A percentile compares a stretch with the other conserved stretches of the same genome.
These are phyloP conservation scores for Vaccinium darrowii DNA, from an alignment of 148 eudicot species.

Conservation along the genomic window DNA sequence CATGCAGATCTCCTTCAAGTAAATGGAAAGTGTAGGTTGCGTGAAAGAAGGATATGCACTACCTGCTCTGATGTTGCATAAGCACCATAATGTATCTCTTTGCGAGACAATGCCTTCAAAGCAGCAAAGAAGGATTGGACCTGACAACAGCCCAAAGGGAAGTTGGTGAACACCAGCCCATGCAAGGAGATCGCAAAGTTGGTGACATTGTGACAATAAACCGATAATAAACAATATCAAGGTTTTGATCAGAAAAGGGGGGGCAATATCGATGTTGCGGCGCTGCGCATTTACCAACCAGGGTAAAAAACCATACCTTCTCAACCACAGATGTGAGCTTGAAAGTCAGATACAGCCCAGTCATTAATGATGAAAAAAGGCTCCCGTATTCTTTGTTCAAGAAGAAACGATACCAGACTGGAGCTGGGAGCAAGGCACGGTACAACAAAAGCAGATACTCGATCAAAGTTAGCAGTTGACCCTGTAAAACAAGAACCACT, in stretches of 20 bases:
- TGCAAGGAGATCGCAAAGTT: not conserved
- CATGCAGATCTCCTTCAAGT: not conserved
- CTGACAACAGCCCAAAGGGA: constrained; percentile 12
- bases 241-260: not conserved
- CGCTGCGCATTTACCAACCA: not conserved
- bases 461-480: constrained; percentile 85
- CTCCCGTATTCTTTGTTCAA: constrained; percentile 94
- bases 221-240: not conserved
- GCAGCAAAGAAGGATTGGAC: constrained; percentile 40
- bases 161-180: not conserved
- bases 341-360: constrained; percentile 87
- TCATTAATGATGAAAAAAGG: constrained; percentile 84
- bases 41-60: not conserved
- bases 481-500: constrained; percentile 41
- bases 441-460: constrained; percentile 82
- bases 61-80: constrained; percentile 60
- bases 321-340: constrained; percentile 96
- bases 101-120: constrained; percentile 35
- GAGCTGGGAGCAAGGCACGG: constrained; percentile 92
- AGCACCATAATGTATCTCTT: constrained; percentile 38
- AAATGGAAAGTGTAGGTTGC: not conserved
- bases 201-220: not conserved
- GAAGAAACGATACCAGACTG: constrained; percentile 96
- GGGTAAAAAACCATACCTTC: constrained; percentile 45
- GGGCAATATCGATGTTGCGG: not conserved